These are phyloP conservation scores for Heracleum sosnowskyi DNA, from an alignment of 129 eudicot genomes.

Conservation along the genomic window DNA sequence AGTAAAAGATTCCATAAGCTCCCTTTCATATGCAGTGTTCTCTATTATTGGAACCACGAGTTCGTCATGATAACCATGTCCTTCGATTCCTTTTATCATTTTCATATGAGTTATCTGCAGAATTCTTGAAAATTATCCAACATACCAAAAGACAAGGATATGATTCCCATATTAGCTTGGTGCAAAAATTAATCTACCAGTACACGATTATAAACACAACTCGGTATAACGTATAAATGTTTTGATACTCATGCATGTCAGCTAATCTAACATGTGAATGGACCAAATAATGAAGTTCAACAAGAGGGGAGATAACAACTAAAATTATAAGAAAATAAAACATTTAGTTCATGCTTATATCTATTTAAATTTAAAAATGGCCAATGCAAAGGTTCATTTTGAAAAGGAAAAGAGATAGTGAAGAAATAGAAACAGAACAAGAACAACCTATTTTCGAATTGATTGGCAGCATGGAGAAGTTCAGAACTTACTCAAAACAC, in stretches of 20 bases:
- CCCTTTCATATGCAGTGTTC: conserved; percentile 36
- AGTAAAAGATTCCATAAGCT: conserved; percentile 53
- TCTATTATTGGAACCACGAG: conserved; percentile 38
- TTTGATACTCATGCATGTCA: not conserved
- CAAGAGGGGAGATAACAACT: not conserved
- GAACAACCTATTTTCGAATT: no score
- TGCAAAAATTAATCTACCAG: not conserved
- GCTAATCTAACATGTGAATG: no score
- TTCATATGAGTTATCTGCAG: conserved; percentile 61
- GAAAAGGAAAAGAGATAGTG: not conserved
- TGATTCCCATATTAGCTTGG: not conserved
- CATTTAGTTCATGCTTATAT: not conserved
- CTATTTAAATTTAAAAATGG: no score
- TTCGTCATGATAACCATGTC: conserved; percentile 40
- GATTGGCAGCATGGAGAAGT: not conserved
- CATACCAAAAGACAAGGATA: not conserved
- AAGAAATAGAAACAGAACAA: no score
- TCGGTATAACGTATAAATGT: no score
- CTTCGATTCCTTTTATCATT: conserved; percentile 65
- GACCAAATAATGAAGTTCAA: not conserved
- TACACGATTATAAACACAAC: no score
- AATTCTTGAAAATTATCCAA: not conserved
- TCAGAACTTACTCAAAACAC: conserved; percentile 22
- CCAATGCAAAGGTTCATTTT: not conserved
- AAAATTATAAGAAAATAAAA: not conserved